Percentiles rank a stretch among this genome's conserved stretches.
Evolutionary conservation across 1,139 yeast genomes (phyloP).

Genomic region (Candida dubliniensis): DNA sequence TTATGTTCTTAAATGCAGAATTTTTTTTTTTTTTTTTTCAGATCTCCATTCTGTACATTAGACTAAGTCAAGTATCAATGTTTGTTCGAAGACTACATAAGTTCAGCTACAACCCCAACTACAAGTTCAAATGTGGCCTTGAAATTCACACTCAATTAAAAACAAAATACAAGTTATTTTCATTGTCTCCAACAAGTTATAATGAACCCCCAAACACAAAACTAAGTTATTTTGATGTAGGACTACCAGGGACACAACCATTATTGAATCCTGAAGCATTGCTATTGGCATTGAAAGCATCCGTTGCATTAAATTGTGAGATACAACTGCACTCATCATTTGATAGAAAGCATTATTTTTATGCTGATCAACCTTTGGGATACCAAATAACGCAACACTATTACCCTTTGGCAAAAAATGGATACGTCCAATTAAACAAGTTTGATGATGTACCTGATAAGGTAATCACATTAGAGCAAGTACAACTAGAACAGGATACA

Average conservation of each 20-base stretch:
- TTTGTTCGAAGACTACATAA: constrained; percentile 4
- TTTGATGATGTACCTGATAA: constrained; percentile 54
- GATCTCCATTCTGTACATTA: not conserved
- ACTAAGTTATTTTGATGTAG: constrained; percentile 79
- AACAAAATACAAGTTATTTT: constrained; percentile 74
- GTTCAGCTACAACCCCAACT: constrained; percentile 17
- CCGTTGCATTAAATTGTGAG: constrained; percentile 64
- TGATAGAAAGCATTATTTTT: constrained; percentile 94
- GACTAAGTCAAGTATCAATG: not conserved
- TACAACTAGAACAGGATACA: constrained; percentile 93
- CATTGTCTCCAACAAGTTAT: constrained; percentile 52
- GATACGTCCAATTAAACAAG: constrained; percentile 50
- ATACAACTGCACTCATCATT: constrained; percentile 63
- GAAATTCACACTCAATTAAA: constrained; percentile 91
- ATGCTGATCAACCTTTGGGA: constrained; percentile 95
- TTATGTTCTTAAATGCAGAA: not conserved
- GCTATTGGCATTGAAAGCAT: constrained; percentile 67
- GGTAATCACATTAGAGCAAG: constrained; percentile 61
- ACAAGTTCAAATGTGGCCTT: constrained; percentile 74
- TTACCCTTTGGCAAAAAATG: constrained; percentile 74
- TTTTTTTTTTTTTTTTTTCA: constrained; percentile 1
- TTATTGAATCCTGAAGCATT: constrained; percentile 74
- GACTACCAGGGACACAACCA: constrained; percentile 95
- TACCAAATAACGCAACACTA: constrained; percentile 93
- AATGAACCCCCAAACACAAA: constrained; percentile 63